Percentiles rank a stretch among this genome's conserved stretches.
Evolutionary conservation across 106 monocot species (phyloP).

Genomic region (Phalaenopsis equestris): DNA sequence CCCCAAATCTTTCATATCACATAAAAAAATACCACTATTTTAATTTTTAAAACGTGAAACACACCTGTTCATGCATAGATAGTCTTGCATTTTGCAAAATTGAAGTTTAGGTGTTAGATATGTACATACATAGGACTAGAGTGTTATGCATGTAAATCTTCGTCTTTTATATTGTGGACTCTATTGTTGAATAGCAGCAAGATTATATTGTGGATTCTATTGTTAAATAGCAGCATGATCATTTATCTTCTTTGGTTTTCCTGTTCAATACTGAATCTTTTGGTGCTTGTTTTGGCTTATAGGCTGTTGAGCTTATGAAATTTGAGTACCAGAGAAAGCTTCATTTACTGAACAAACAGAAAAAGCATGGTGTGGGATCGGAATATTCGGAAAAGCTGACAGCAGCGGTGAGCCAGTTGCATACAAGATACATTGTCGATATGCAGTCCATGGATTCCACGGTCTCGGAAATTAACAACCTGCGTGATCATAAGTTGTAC

Average conservation of each 20-base stretch:
- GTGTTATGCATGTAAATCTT: too few species aligned
- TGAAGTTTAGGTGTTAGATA: too few species aligned
- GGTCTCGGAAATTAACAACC: constrained; percentile 70
- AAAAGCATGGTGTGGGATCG: constrained; percentile 40
- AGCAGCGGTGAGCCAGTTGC: constrained; percentile 80
- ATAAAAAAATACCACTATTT: too few species aligned
- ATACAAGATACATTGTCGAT: constrained; percentile 87
- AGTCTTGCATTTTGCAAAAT: too few species aligned
- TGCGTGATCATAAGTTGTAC: constrained; percentile 72
- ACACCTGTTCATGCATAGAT: too few species aligned
- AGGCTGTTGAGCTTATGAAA: constrained; percentile 87
- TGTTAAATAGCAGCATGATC: not conserved
- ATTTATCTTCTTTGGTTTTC: not conserved
- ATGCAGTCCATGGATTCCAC: constrained; percentile 98
- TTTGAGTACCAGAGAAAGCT: constrained; percentile 80
- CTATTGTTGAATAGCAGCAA: too few species aligned
- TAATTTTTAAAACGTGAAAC: too few species aligned
- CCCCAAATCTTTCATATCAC: too few species aligned
- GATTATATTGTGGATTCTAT: not conserved
- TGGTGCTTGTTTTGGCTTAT: constrained; percentile 3
- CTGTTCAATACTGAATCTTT: not conserved
- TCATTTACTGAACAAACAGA: constrained; percentile 61
- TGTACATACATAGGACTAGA: too few species aligned
- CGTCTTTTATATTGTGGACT: too few species aligned
- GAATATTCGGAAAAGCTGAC: constrained; percentile 62